phyloP scores from a whole-genome alignment of 805 yeast species.

The Metschnikowia gelsemii region DNA sequence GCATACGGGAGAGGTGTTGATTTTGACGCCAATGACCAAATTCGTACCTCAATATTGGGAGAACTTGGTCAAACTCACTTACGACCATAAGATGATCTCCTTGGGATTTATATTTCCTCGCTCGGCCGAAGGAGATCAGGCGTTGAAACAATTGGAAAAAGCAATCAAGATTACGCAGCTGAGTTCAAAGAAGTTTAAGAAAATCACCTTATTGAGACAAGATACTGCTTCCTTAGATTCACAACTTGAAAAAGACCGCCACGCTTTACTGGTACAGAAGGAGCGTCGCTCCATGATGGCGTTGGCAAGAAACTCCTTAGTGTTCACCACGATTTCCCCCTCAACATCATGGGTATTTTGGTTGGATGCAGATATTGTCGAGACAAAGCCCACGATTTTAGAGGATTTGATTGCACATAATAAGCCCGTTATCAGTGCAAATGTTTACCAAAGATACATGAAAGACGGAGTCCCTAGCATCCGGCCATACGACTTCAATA shows the following conservation, averaged over 20 bases:
- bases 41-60: slow-evolving; percentile 88
- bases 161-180: slow-evolving; percentile 74
- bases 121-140: slow-evolving; percentile 74
- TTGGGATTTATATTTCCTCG: slow-evolving; percentile 92
- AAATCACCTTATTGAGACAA: slow-evolving; percentile 86
- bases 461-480: slow-evolving; percentile 59
- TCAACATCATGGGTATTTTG: slow-evolving; percentile 93
- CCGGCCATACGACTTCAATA: slow-evolving; percentile 93
- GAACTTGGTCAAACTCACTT: slow-evolving; percentile 68
- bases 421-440: slow-evolving; percentile 86
- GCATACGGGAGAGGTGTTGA: slow-evolving; percentile 78
- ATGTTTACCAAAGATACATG: slow-evolving; percentile 81
- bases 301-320: slow-evolving; percentile 84
- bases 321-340: slow-evolving; percentile 86
- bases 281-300: slow-evolving; percentile 91
- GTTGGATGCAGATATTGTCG: slow-evolving; percentile 94
- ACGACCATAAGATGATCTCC: slow-evolving; percentile 83
- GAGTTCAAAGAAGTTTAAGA: slow-evolving; percentile 66
- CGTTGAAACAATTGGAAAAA: slow-evolving; percentile 66
- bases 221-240: slow-evolving; percentile 75
- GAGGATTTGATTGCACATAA: slow-evolving; percentile 86
- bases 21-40: slow-evolving; percentile 86
- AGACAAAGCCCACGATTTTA: slow-evolving; percentile 76
- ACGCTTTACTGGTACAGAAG: slow-evolving; percentile 82
- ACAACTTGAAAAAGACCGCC: slow-evolving; percentile 85